phyloP scores from a whole-genome alignment of 306 rosid species.

The Boehmeria nivea region DNA sequence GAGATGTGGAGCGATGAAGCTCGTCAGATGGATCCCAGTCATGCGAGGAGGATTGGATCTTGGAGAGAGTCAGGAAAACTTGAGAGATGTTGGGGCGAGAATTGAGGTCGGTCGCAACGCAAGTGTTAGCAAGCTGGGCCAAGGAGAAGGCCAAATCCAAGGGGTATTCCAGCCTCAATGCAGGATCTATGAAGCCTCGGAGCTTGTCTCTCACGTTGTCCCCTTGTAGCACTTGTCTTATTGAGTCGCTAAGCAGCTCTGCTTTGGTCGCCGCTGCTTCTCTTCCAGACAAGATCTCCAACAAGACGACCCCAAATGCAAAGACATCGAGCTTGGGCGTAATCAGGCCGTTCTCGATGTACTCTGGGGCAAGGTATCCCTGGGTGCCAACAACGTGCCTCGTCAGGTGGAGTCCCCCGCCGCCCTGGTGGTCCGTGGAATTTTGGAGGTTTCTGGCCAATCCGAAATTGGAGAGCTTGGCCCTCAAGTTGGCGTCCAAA shows the following conservation, averaged over 20 bases:
- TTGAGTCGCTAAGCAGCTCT: conserved; percentile 22
- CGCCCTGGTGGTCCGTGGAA: no score
- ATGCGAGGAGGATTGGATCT: conserved; percentile 50
- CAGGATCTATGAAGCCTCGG: conserved; percentile 50
- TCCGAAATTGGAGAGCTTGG: conserved; percentile 59
- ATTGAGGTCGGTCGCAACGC: conserved; percentile 46
- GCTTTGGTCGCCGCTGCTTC: conserved; percentile 19
- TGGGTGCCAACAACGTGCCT: conserved; percentile 77
- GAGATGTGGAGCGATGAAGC: conserved; percentile 38
- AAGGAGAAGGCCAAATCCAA: conserved; percentile 61
- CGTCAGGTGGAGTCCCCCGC: conserved; percentile 42
- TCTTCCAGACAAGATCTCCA: no score
- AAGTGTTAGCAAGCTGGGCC: conserved; percentile 53
- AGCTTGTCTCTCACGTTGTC: conserved; percentile 51
- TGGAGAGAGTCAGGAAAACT: conserved; percentile 45
- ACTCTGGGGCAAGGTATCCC: no score
- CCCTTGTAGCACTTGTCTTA: conserved; percentile 44
- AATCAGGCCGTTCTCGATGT: no score
- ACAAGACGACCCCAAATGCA: no score
- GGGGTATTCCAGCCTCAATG: conserved; percentile 40
- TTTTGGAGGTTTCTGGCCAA: conserved; percentile 46
- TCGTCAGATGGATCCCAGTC: conserved; percentile 74
- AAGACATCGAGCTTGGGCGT: no score
- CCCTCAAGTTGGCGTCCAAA: conserved; percentile 48
- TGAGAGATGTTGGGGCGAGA: conserved; percentile 46